Evolutionary conservation across 495 filamentous ascomycete genomes (phyloP), one percentile per base, ranked within the genome.

Genomic region (Cairneyella variabilis): DNA sequence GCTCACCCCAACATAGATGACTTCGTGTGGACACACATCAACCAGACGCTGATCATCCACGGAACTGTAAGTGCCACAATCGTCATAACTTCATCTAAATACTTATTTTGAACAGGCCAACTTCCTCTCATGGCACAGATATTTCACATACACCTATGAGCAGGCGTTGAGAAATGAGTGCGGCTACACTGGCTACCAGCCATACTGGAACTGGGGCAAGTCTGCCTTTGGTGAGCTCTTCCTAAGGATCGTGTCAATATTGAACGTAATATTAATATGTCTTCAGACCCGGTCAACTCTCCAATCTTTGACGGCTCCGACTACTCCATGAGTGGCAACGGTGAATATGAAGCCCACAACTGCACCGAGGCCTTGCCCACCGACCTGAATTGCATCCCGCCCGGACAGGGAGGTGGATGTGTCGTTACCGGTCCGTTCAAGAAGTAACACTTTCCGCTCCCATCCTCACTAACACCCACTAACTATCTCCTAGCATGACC

Each of bases 51-150:
- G 14, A 51, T 57, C 3, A 87, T 88, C 51, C 86, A 91, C 60
- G 80, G 73, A 54, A 81, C 79, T 14, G 59, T 57, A 36, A 46
- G 46, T 51, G 9, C 20, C 18, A 14, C 14, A 34, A 3, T 53
- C 61, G 53, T 23, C 4, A 17, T 30, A 4, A 17, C 27, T 32
- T 57, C 53, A 62, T 63, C 57, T 51, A 64, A 62, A 37, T 66
- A 74, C 59, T 67, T 70, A 6, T 66, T 66, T 16, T 57, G 64
- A 27, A 52, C 60, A 73, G 70, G 59, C 66, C 48, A 82, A 77
- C 55, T 88, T 91, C 69, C 68, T 88, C 22, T 68, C 78, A 3
- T 90, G 87, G 85, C 88, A 90, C 63, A 74, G 87, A 27, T 87
- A 83, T 66, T 90, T 83, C 62, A 70, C 76, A 32, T 79, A 68